Evolutionary conservation across 345 rosid species (phyloP).

Genomic region (Salix udensis): DNA sequence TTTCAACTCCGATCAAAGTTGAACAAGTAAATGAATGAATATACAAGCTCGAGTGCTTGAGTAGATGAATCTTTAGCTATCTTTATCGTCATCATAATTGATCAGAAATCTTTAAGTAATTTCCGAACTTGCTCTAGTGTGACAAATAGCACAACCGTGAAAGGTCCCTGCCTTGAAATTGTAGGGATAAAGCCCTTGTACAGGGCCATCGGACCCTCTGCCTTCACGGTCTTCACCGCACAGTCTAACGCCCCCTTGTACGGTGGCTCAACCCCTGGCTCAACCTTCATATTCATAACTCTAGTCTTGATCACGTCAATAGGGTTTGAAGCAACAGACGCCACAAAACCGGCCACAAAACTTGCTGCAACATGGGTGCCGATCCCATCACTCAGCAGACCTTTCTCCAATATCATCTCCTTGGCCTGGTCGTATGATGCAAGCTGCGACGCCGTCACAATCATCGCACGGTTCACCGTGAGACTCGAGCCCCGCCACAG

Average conservation of each 20-base stretch:
- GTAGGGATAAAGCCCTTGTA: constrained; percentile 7
- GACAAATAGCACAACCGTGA: constrained; percentile 8
- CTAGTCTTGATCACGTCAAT: constrained; percentile 16
- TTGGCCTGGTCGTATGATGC: constrained; percentile 10
- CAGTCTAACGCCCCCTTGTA: constrained; percentile 6
- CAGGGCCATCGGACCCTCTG: neutral
- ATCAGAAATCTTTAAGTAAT: constrained; percentile 5
- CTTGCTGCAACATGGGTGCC: constrained; percentile 8
- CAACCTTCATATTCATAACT: neutral
- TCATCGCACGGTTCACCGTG: neutral
- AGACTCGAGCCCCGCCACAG: neutral
- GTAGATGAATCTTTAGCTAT: neutral
- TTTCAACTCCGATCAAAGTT: no score
- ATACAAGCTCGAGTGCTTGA: no score
- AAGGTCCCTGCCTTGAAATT: neutral
- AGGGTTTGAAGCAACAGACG: neutral
- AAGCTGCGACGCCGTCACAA: constrained; percentile 1
- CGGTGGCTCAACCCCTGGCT: neutral
- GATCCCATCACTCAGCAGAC: constrained; percentile 3
- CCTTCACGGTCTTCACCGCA: constrained; percentile 5
- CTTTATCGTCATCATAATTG: neutral
- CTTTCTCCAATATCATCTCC: constrained; percentile 2
- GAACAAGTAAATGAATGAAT: no score
- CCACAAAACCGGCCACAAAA: constrained; percentile 7
- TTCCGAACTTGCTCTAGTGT: constrained; percentile 13